phyloP scores from a whole-genome alignment of 805 yeast species.

The Hanseniaspora taiwanica region DNA sequence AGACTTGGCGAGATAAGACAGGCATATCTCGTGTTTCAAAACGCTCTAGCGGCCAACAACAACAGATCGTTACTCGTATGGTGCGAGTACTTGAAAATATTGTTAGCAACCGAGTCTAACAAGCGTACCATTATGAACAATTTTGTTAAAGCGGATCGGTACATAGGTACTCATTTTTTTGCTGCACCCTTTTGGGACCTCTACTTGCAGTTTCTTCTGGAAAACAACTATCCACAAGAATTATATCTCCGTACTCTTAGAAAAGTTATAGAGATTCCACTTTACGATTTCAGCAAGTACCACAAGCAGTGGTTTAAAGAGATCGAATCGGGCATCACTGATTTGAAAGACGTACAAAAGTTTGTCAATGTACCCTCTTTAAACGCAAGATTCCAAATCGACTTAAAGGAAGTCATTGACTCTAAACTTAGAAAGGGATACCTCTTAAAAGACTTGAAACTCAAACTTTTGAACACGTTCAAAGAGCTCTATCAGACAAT shows the following conservation, averaged over 20 bases:
- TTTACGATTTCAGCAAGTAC: conserved; percentile 20
- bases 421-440: conserved; percentile 19
- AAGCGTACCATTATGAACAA: conserved; percentile 15
- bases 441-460: conserved; percentile 23
- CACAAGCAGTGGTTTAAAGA: conserved; percentile 20
- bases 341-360: conserved; percentile 14
- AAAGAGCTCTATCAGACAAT: conserved; percentile 20
- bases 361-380: conserved; percentile 14
- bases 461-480: conserved; percentile 16
- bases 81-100: conserved; percentile 19
- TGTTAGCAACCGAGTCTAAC: conserved; percentile 17
- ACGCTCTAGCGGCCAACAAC: conserved; percentile 14
- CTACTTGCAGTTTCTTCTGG: conserved; percentile 17
- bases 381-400: conserved; percentile 11
- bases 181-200: conserved; percentile 25
- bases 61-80: conserved; percentile 21
- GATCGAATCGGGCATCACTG: conserved; percentile 16
- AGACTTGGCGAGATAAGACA: conserved; percentile 18
- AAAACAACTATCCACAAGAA: conserved; percentile 10
- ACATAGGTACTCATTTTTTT: conserved; percentile 22
- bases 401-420: conserved; percentile 4
- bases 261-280: conserved; percentile 20
- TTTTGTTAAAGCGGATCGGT: conserved; percentile 20
- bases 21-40: conserved; percentile 16
- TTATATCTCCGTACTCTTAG: conserved; percentile 17